Conservation (phyloP, 2,329 filamentous ascomycete genomes). For the Fusarium sp. region DNA sequence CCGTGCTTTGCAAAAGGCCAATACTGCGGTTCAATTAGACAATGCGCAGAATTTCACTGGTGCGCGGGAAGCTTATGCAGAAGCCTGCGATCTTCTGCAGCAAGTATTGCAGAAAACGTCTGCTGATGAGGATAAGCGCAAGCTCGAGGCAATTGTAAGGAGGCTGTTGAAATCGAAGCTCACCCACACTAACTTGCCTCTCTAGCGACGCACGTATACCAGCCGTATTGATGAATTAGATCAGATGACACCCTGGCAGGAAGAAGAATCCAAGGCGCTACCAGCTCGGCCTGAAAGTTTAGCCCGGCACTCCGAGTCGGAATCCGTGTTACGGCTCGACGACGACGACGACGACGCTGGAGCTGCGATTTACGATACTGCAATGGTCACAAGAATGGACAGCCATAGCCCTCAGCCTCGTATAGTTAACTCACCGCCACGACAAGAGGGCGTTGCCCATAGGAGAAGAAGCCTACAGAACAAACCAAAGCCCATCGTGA, state of each 20-base stretch:
- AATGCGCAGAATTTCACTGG: conserved; percentile 96
- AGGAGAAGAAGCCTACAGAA: conserved; percentile 39
- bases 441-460: conserved; percentile 34
- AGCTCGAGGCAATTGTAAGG: conserved; percentile 89
- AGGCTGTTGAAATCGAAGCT: background rate
- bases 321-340: conserved; percentile 39
- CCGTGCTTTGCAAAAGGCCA: conserved; percentile 93
- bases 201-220: conserved; percentile 85
- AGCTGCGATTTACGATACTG: conserved; percentile 59
- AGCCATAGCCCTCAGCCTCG: conserved; percentile 31
- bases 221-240: conserved; percentile 88
- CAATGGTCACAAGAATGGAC: conserved; percentile 60
- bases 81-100: conserved; percentile 88
- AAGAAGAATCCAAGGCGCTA: conserved; percentile 74
- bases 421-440: conserved; percentile 39
- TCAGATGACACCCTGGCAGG: conserved; percentile 68
- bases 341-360: conserved; percentile 58
- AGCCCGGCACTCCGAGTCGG: conserved; percentile 39
- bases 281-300: conserved; percentile 73
- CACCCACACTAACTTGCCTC: conserved; percentile 10
- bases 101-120: conserved; percentile 87
- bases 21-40: conserved; percentile 93
- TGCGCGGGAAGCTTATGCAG: conserved; percentile 87
- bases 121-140: conserved; percentile 85
- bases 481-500: conserved; percentile 39